Percentiles rank a stretch among this genome's conserved stretches.
Conservation (phyloP, 2,329 filamentous ascomycete species). For the Aspergillus oerlinghausenensis region DNA sequence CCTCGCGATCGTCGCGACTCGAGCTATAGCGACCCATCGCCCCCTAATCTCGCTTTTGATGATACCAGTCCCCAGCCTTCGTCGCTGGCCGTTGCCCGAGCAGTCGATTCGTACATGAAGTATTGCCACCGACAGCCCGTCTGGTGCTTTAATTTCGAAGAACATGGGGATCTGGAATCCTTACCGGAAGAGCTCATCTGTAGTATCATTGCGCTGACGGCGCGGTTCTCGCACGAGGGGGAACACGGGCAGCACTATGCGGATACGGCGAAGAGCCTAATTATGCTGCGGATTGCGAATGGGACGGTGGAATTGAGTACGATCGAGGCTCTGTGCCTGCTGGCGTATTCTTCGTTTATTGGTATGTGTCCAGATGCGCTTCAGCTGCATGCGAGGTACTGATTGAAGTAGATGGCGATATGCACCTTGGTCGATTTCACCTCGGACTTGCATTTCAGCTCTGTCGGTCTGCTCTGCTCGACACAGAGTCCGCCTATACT, state of each 20-base stretch:
- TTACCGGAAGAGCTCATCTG: conserved; percentile 31
- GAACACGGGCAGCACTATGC: conserved; percentile 32
- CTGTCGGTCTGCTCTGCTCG: conserved; percentile 48
- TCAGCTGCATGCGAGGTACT: neutral
- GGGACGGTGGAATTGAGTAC: conserved; percentile 48
- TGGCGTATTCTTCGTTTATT: conserved; percentile 49
- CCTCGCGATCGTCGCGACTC: conserved; percentile 15
- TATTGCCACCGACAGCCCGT: conserved; percentile 36
- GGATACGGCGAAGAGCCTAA: conserved; percentile 32
- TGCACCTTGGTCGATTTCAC: conserved; percentile 48
- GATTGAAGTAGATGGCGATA: conserved; percentile 41
- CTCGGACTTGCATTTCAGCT: conserved; percentile 49
- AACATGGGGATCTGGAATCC: conserved; percentile 24
- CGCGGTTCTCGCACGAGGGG: conserved; percentile 27
- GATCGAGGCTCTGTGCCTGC: conserved; percentile 49
- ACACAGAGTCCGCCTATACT: conserved; percentile 39
- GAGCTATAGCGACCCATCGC: conserved; percentile 16
- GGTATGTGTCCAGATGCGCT: conserved; percentile 28
- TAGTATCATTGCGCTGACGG: conserved; percentile 30
- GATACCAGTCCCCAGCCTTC: conserved; percentile 20
- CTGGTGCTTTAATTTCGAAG: conserved; percentile 34
- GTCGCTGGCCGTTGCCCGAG: conserved; percentile 19
- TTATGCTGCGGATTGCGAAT: conserved; percentile 50
- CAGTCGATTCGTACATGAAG: conserved; percentile 32
- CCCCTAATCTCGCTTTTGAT: conserved; percentile 20